Base-by-base conservation (phyloP, 2,329 filamentous ascomycete genomes). In the Diaporthe amygdali region DNA sequence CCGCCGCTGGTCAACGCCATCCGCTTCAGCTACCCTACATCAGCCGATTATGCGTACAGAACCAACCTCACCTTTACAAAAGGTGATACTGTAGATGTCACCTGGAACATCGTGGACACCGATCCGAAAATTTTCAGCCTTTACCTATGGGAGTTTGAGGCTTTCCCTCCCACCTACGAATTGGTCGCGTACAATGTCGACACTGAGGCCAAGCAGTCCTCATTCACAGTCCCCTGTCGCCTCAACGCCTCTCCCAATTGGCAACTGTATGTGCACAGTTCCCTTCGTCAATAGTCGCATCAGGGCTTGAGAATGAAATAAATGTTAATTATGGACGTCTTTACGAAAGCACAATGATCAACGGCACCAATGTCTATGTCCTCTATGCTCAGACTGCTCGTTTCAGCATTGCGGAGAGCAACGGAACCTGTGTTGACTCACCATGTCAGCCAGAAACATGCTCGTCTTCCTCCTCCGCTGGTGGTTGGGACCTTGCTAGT, bases 291-390 rank as follows among this genome's bases (percentile, higher is more conserved):
- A 14, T 8, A 27, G 17, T 22, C 3, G 25, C 32, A 32, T 25
- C 2, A 15, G 20, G 2, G 10, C 32, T n/a, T 20, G 2, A 17
- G 8, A 2, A 20, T 12, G 5, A 4, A 22, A 17, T 17, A n/a
- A 2, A 1, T 20, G 15, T 12, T 66, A 46, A 54, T 8, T 8
- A 22, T 17, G 4, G 5, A 22, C 41, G 22, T 7, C 15, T 1
- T 9, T 8, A 12, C 27, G 5, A 59, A 5, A 68, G 52, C 3
- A 71, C 71, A n/a, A 70, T 70, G 34, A 66, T 69, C 34, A 59
- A 73, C 22, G 56, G 61, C 39, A 73, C 66, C 51, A 73, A 73
- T 5, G 71, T 73, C 27, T 73, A 73, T 34, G 71, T 71, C 8
- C 55, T 73, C 14, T 73, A 71, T n/a, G 69, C 69, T 17, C 71